Evolutionary conservation across 805 yeast genomes (phyloP), one percentile per base, ranked within the genome.

Genomic region (Zygosaccharomyces rouxii): DNA sequence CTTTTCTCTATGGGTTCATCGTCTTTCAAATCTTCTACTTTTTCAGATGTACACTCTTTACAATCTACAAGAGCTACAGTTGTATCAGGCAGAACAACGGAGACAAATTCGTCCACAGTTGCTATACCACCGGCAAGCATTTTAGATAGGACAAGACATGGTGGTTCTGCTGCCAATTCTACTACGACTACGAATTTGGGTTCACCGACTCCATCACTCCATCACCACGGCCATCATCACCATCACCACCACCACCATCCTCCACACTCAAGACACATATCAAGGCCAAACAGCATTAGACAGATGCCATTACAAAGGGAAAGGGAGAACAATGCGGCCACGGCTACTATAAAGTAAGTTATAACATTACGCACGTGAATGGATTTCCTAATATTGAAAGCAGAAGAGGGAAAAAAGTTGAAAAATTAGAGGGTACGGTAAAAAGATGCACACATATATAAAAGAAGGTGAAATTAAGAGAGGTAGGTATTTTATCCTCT

Each of bases 91-190:
- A 63, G 67, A 47, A 70, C 70, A 22, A 59, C 72, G 7, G 74
- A 76, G 35, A 75, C 84, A 3, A 83, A 80, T 54, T 79, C 86
- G 18, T 79, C 85, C 44, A 79, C 85, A 0, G 71, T 80, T 23
- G 88, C 88, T 0, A 83, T 84, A 14, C 80, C 89, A 0, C 89
- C 89, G 0, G 84, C 86, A n/a, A 79, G 85, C 54, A 80, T 83
- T 7, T 68, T 81, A 68, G 88, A 81, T 54, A 68, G 84, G 45
- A 66, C 78, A 7, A 60, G 71, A 28, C 60, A 65, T 14, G 49
- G 57, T 16, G 37, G 37, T 33, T 59, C 52, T 22, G 49, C 57
- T 38, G 54, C 47, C 33, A 47, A 49, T 51, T 51, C 55, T 48
- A 52, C 61, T 25, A 42, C 42, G 13, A 41, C 52, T 57, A 48